phyloP scores from a whole-genome alignment of 2,329 filamentous ascomycete genomes.

The Alternaria novae-zelandiae region DNA sequence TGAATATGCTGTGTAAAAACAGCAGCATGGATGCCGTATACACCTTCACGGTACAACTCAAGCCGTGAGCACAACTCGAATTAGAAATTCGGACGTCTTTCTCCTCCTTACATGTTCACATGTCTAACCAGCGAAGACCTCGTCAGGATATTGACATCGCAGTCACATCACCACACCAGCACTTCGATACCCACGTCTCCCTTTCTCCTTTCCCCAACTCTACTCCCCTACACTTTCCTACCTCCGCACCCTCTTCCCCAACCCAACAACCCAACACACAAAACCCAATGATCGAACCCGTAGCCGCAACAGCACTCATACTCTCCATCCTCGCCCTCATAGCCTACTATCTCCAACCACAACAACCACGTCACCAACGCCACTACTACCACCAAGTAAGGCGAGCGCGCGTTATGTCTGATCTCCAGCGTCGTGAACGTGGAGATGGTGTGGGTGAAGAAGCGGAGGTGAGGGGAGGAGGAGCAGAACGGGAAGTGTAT shows the following conservation, averaged over 20 bases:
- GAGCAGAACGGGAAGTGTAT: background rate
- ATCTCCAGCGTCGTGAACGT: background rate
- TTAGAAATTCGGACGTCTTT: background rate
- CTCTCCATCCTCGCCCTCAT: background rate
- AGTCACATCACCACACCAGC: background rate
- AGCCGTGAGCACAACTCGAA: background rate
- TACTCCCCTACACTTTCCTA: too few species aligned
- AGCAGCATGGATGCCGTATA: background rate
- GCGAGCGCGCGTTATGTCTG: background rate
- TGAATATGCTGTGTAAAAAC: too few species aligned
- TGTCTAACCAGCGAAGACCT: background rate
- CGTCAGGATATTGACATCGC: background rate
- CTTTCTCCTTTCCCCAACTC: background rate
- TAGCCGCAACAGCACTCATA: background rate
- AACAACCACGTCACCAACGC: background rate
- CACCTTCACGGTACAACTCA: accelerated
- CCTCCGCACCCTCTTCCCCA: accelerated
- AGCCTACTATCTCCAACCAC: background rate
- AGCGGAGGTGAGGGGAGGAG: accelerated
- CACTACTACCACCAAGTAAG: background rate
- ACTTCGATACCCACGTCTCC: background rate
- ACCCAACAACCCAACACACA: background rate
- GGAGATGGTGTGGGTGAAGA: accelerated
- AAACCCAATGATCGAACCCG: background rate
- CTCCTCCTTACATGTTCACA: background rate